Evolutionary conservation across 2,329 filamentous ascomycete genomes (phyloP).

Genomic region (Blumeria graminis): DNA sequence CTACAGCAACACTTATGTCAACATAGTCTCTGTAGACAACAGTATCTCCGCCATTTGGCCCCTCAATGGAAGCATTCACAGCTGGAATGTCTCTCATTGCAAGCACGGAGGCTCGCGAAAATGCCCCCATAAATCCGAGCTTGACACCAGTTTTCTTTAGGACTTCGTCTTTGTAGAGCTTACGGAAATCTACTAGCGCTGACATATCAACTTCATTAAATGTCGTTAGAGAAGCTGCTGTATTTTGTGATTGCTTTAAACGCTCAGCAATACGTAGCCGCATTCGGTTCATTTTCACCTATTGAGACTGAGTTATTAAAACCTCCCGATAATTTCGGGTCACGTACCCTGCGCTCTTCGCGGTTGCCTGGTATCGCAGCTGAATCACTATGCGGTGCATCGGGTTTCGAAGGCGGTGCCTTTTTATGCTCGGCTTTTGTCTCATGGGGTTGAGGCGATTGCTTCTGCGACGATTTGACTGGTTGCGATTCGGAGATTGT

Average conservation of each 20-base stretch:
- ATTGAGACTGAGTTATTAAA: conserved; percentile 6
- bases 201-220: conserved; percentile 99
- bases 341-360: conserved; percentile 64
- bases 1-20: conserved; percentile 89
- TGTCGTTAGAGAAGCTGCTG: conserved; percentile 83
- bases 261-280: conserved; percentile 90
- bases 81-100: conserved; percentile 89
- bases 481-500: not conserved
- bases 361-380: conserved; percentile 38
- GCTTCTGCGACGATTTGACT: conserved; percentile 16
- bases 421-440: conserved; percentile 19
- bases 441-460: conserved; percentile 15
- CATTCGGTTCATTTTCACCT: conserved; percentile 99
- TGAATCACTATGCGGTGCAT: conserved; percentile 14
- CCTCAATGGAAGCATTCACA: conserved; percentile 93
- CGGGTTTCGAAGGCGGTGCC: conserved; percentile 16
- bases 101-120: conserved; percentile 68
- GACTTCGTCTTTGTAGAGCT: conserved; percentile 88
- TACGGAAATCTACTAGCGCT: conserved; percentile 86
- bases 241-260: conserved; percentile 97
- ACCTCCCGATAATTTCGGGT: not conserved
- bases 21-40: conserved; percentile 98
- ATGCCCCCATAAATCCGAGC: conserved; percentile 98
- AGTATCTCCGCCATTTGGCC: conserved; percentile 80
- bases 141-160: conserved; percentile 93